Conservation (phyloP, 208 protist genomes). For the Acanthamoeba rhysodes region DNA sequence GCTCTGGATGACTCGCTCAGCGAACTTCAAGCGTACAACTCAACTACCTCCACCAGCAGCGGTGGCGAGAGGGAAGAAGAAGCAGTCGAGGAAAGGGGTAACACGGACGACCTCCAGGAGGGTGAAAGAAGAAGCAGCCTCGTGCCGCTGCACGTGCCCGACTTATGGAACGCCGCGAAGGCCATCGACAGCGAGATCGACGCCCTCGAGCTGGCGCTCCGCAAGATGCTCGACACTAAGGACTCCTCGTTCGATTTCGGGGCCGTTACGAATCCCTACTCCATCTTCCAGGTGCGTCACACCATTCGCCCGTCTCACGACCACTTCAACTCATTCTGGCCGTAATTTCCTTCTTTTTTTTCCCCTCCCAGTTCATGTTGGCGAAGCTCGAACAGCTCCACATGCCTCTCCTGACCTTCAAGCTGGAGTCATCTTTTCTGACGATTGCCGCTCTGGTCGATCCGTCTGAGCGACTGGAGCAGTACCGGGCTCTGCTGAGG, state of each 20-base stretch:
- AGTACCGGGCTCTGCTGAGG: neutral
- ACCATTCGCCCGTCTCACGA: neutral
- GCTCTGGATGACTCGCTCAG: neutral
- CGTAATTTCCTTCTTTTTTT: neutral
- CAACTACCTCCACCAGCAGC: too few relatives aligned
- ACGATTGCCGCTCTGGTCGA: neutral
- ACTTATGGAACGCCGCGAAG: neutral
- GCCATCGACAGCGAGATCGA: neutral
- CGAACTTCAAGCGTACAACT: neutral
- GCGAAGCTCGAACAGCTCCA: neutral
- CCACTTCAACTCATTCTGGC: neutral
- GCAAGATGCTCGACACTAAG: neutral
- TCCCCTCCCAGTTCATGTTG: neutral
- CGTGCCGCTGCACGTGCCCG: neutral
- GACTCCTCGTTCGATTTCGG: neutral
- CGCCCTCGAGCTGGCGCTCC: neutral
- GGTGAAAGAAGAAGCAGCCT: neutral
- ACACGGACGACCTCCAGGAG: neutral
- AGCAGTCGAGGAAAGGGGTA: neutral
- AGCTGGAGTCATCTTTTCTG: neutral
- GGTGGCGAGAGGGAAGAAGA: neutral
- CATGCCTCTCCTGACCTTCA: neutral
- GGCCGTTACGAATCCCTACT: neutral
- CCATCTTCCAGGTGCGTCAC: conserved; percentile 1
- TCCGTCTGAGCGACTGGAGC: neutral